Evolutionary conservation across 2,329 filamentous ascomycete species (phyloP).

Genomic region (Xylariaceae sp.): DNA sequence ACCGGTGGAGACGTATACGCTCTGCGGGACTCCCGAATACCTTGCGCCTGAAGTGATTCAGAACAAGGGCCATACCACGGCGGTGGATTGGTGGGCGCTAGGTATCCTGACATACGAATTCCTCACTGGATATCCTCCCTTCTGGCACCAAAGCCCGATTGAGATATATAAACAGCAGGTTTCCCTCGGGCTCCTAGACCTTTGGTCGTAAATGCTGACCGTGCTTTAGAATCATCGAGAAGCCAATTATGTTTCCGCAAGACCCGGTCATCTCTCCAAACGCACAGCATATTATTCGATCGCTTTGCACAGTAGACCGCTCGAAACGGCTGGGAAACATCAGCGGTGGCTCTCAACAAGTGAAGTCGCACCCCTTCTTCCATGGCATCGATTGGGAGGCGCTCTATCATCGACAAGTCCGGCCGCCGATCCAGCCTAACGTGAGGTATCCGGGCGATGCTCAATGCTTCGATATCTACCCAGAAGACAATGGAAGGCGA

Average conservation of each 20-base stretch:
- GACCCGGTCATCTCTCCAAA: slow-evolving; percentile 59
- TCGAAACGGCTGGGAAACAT: slow-evolving; percentile 75
- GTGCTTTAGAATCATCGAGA: slow-evolving; percentile 63
- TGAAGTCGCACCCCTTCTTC: slow-evolving; percentile 76
- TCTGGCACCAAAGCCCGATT: slow-evolving; percentile 81
- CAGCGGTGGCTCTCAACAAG: slow-evolving; percentile 62
- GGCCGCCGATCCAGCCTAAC: slow-evolving; percentile 71
- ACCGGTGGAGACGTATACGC: slow-evolving; percentile 68
- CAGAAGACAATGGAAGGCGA: slow-evolving; percentile 63
- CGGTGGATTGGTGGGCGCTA: slow-evolving; percentile 84
- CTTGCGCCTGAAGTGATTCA: slow-evolving; percentile 80
- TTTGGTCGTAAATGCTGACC: slow-evolving; percentile 15
- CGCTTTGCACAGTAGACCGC: slow-evolving; percentile 73
- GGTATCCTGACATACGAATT: slow-evolving; percentile 83
- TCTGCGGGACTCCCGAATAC: slow-evolving; percentile 80
- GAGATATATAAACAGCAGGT: slow-evolving; percentile 76
- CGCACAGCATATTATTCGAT: slow-evolving; percentile 69
- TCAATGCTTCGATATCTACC: slow-evolving; percentile 76
- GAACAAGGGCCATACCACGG: slow-evolving; percentile 69
- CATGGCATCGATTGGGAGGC: slow-evolving; percentile 67
- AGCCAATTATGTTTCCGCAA: slow-evolving; percentile 67
- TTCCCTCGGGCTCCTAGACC: slow-evolving; percentile 8
- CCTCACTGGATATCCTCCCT: slow-evolving; percentile 76
- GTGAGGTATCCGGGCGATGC: slow-evolving; percentile 68
- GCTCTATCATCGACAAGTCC: slow-evolving; percentile 56